phyloP scores from a whole-genome alignment of 2,329 filamentous ascomycete genomes.

The Alternaria brassicicola region DNA sequence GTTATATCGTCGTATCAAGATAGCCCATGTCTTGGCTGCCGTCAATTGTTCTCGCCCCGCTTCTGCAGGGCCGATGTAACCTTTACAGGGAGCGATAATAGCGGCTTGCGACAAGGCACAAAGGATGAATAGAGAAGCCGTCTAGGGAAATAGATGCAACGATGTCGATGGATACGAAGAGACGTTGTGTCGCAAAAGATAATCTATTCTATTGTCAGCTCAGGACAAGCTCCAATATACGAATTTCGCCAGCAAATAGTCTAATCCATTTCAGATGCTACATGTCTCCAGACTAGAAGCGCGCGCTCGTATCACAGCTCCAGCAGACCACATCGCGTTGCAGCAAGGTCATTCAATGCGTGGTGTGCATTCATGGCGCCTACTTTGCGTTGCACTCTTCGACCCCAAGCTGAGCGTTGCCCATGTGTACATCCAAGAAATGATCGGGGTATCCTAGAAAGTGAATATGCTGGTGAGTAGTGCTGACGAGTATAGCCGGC shows the following conservation, averaged over 20 bases:
- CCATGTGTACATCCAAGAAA: background rate
- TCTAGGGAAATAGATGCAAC: background rate
- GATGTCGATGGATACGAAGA: background rate
- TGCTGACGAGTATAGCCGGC: background rate
- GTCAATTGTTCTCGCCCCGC: constrained; percentile 8
- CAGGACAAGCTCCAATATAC: background rate
- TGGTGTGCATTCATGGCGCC: background rate
- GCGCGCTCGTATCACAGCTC: background rate
- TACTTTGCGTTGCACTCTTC: background rate
- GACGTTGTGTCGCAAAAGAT: background rate
- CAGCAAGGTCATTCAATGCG: background rate
- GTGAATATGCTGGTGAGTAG: background rate
- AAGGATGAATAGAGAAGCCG: background rate
- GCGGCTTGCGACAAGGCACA: background rate
- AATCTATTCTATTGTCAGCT: background rate
- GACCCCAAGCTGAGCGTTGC: background rate
- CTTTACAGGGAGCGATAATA: background rate
- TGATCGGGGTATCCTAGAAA: background rate
- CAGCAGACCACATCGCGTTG: background rate
- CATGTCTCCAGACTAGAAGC: background rate
- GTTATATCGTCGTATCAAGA: background rate
- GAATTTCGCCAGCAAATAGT: background rate
- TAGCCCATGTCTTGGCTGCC: constrained; percentile 8
- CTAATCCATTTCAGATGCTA: background rate
- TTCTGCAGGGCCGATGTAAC: constrained; percentile 17